A percentile compares a stretch with the other conserved stretches of the same genome.
Evolutionary conservation across 805 yeast species (phyloP).

Genomic region (Dipodascopsis tothii): DNA sequence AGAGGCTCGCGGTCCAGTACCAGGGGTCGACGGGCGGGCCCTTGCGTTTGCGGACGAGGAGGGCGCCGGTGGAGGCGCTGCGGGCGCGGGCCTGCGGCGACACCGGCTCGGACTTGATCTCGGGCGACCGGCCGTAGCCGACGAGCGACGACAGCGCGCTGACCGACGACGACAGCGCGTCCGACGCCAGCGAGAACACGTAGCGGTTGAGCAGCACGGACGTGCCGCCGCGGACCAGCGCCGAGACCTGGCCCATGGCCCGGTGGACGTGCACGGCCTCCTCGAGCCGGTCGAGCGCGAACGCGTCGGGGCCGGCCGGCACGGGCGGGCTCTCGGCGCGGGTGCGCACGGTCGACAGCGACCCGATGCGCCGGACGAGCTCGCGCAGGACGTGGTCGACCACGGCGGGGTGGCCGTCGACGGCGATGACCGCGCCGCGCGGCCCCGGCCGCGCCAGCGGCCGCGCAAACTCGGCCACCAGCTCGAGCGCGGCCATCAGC

Average conservation of each 20-base stretch:
- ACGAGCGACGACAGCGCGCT: background rate
- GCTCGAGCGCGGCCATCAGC: background rate
- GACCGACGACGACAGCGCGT: background rate
- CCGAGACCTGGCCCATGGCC: conserved; percentile 2
- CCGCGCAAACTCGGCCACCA: background rate
- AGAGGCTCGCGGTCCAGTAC: conserved; percentile 14
- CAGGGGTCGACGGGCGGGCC: background rate
- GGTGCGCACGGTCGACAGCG: background rate
- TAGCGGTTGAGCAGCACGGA: conserved; percentile 10
- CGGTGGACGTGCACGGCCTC: conserved; percentile 8
- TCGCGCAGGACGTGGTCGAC: conserved; percentile 1
- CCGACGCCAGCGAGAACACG: conserved; percentile 4
- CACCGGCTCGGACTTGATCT: too few relatives aligned
- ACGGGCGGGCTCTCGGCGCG: background rate
- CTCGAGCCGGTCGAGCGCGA: background rate
- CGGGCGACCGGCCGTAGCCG: too few relatives aligned
- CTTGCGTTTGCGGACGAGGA: background rate
- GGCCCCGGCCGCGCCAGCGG: background rate
- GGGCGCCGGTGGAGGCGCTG: background rate
- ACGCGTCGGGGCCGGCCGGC: background rate
- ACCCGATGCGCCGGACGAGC: conserved; percentile 4
- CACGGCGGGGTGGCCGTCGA: conserved; percentile 9
- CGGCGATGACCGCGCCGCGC: conserved; percentile 19
- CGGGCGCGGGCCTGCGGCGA: too few relatives aligned
- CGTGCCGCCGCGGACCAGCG: conserved; percentile 6